Percentiles rank a stretch among this genome's conserved stretches.
These are phyloP conservation scores for Phoenix dactylifera DNA, from an alignment of 176 grass and related monocot species.

Conservation along the genomic window DNA sequence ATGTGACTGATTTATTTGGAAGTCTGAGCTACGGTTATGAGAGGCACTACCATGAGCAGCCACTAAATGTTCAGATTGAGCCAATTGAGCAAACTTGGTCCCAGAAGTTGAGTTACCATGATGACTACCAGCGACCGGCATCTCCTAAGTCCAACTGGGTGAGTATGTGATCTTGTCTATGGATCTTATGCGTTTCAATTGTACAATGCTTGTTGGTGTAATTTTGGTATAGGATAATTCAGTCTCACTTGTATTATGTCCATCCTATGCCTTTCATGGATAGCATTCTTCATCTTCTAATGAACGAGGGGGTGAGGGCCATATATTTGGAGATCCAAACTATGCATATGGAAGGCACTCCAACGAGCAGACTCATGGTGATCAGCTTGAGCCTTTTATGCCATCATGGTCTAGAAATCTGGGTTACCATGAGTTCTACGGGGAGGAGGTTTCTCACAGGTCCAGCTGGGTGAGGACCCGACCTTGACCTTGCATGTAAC, in stretches of 20 bases:
- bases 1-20: conserved; percentile 27
- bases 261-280: not conserved
- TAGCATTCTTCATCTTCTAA: conserved; percentile 42
- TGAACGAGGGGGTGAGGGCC: conserved; percentile 17
- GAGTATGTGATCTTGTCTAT: too few relatives aligned
- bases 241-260: too few relatives aligned
- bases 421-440: conserved; percentile 32
- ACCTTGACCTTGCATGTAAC: not conserved
- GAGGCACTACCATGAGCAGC: conserved; percentile 39
- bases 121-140: conserved; percentile 15
- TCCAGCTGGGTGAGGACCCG: conserved; percentile 48
- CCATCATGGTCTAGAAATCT: conserved; percentile 51
- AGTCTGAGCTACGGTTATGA: conserved; percentile 48
- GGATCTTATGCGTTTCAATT: too few relatives aligned
- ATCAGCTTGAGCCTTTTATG: conserved; percentile 38
- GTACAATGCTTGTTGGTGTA: too few relatives aligned
- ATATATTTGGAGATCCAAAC: conserved; percentile 16
- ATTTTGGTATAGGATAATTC: too few relatives aligned
- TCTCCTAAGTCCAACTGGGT: too few relatives aligned
- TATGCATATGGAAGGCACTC: conserved; percentile 29
- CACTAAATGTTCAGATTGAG: conserved; percentile 49
- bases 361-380: conserved; percentile 18
- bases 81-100: conserved; percentile 41
- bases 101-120: conserved; percentile 49
- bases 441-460: conserved; percentile 24